Base-by-base conservation (phyloP, 306 rosid species). In the Cicer bijugum region DNA sequence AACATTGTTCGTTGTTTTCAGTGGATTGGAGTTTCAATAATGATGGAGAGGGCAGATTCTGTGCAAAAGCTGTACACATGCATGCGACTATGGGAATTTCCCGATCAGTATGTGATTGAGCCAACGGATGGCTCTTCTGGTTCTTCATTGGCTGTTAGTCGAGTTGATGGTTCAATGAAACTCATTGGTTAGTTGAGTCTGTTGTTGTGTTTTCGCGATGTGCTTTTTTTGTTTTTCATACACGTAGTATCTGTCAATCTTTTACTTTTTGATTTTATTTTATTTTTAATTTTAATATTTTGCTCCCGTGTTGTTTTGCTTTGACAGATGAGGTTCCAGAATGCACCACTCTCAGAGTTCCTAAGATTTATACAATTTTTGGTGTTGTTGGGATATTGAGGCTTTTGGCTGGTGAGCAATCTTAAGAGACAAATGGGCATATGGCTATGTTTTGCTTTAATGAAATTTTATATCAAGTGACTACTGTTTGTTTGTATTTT, bases 51-150 rank as follows among this genome's bases (percentile, higher is more conserved):
- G 81, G 87, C 88, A 42, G 97, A 94, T 70, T 87, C 93, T 17
- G 88, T 79, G 80, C 97, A 82, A 71, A 94, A 94, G 88, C 86
- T 94, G 28, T 91, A 89, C 82, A 79, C 95, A 16, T 84, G 93
- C 37, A 87, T 94, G 99, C 85, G 96, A 23, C 86, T 94, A 16
- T 94, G 99, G 99, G 97, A 89, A 78, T 89, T 89, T 78, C 89
- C 95, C n/a, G 91, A 89, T 82, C 95, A 87, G 86, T 89, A 81
- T 76, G 92, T 91, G 62, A 71, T 91, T 52, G 96, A 94, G 83
- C 97, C 99, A 14, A 91, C 96, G 11, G 99, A 94, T 85, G 99
- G 96, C 40, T 88, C 96, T 80, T 85, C 83, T 70, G 92, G 90
- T 78, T 86, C 95, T 51, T 88, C 89, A 64, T 80, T 89, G 91